Conservation (phyloP, 371 early-diverging fungal genomes). For the Syncephalastrum sp. region DNA sequence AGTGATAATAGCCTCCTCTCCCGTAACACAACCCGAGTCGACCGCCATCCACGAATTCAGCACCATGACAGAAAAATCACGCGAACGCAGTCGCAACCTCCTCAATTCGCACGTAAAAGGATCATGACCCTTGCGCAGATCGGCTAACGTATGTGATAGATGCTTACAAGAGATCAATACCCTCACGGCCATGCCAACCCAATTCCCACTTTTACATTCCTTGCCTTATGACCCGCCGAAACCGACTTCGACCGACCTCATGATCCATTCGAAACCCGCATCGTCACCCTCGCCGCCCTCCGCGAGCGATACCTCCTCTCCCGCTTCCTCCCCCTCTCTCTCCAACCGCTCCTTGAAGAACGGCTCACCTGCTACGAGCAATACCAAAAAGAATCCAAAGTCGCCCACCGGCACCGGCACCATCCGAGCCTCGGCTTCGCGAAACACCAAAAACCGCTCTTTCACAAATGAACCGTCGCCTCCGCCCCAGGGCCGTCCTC, state of each 20-base stretch:
- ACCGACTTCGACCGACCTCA: background rate
- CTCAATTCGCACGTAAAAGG: conserved; percentile 67
- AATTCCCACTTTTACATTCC: conserved; percentile 30
- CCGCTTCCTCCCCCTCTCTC: conserved; percentile 8
- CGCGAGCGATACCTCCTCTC: conserved; percentile 7
- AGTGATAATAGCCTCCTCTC: conserved; percentile 16
- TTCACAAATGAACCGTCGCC: too few species aligned
- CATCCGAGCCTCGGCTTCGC: too few species aligned
- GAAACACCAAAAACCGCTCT: too few species aligned
- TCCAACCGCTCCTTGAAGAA: background rate
- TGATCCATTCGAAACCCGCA: conserved; percentile 7
- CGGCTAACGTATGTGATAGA: conserved; percentile 19
- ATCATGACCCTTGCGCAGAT: conserved; percentile 4
- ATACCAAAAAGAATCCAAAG: too few species aligned
- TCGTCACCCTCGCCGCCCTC: conserved; percentile 11
- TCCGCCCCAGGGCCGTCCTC: background rate
- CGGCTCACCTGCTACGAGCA: too few species aligned
- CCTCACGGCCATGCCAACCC: conserved; percentile 46
- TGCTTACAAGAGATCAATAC: conserved; percentile 69
- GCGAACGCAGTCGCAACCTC: conserved; percentile 69
- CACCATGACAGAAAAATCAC: conserved; percentile 26
- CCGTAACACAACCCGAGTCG: conserved; percentile 2
- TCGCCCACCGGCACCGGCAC: too few species aligned
- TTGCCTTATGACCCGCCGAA: conserved; percentile 4
- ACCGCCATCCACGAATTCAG: background rate